phyloP scores from a whole-genome alignment of 2,329 filamentous ascomycete species.

The Ophiosphaerella korrae region DNA sequence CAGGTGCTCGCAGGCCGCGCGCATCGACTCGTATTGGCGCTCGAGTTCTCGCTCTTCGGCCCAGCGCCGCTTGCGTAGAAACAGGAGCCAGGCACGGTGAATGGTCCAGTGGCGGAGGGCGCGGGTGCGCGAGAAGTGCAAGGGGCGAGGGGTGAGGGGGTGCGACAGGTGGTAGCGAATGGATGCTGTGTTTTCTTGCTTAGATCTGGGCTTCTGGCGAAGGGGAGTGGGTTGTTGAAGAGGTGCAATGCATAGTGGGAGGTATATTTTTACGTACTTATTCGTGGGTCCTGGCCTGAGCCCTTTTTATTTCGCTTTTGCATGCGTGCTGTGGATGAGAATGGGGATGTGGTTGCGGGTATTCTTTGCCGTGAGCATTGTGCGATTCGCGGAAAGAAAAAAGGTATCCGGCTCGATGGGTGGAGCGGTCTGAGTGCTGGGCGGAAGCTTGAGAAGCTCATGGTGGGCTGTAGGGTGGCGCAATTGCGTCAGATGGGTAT shows the following conservation, averaged over 20 bases:
- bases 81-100: conserved; percentile 90
- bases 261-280: conserved; percentile 33
- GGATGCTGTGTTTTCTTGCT: conserved; percentile 53
- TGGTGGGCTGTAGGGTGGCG: conserved; percentile 14
- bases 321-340: conserved; percentile 37
- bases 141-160: conserved; percentile 71
- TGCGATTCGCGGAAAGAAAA: conserved; percentile 11
- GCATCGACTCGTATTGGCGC: conserved; percentile 82
- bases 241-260: background rate
- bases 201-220: conserved; percentile 1
- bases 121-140: conserved; percentile 87
- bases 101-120: conserved; percentile 98
- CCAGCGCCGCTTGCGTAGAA: conserved; percentile 70
- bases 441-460: conserved; percentile 35
- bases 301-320: conserved; percentile 34
- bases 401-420: conserved; percentile 12
- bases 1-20: conserved; percentile 82
- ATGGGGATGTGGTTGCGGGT: conserved; percentile 23
- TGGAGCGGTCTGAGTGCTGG: conserved; percentile 27
- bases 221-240: background rate
- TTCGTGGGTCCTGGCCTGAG: conserved; percentile 32
- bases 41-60: conserved; percentile 72
- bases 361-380: conserved; percentile 20
- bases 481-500: conserved; percentile 4
- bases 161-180: conserved; percentile 75